Percentiles rank a stretch among this genome's conserved stretches.
Conservation (phyloP, 176 grass and related monocot species). For the Carex scoparia region DNA sequence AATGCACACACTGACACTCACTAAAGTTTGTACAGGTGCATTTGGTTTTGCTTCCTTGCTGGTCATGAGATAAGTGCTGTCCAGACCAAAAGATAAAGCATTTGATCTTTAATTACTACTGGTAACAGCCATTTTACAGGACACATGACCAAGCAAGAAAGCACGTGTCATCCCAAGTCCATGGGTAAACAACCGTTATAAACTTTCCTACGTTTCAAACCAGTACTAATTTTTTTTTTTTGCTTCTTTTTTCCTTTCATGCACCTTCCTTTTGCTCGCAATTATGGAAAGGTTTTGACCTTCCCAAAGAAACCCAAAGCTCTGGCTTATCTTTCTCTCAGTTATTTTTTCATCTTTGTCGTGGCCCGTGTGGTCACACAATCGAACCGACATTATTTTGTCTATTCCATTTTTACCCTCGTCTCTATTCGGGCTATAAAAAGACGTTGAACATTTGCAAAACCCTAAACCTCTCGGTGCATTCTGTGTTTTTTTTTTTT, state of each 20-base stretch:
- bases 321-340: not conserved
- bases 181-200: not conserved
- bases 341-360: not conserved
- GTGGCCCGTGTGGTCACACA: not conserved
- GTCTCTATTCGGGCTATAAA: not conserved
- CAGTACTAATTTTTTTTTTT: not conserved
- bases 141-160: conserved; percentile 1
- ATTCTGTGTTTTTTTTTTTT: not conserved
- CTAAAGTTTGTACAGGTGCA: conserved; percentile 5
- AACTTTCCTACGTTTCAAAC: not conserved
- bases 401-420: not conserved
- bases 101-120: not conserved
- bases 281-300: conserved; percentile 15
- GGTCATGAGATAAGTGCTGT: conserved; percentile 3
- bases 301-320: conserved; percentile 5
- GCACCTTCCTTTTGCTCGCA: not conserved
- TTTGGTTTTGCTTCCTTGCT: not conserved
- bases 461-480: not conserved
- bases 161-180: not conserved
- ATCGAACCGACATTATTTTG: not conserved
- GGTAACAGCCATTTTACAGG: not conserved
- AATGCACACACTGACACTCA: not conserved
- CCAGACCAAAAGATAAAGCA: not conserved
- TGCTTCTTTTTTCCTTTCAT: not conserved
- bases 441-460: not conserved